A percentile compares a stretch with the other conserved stretches of the same genome.
Evolutionary conservation across 2,329 filamentous ascomycete species (phyloP).

Genomic region (Sphaerostilbella broomeana): DNA sequence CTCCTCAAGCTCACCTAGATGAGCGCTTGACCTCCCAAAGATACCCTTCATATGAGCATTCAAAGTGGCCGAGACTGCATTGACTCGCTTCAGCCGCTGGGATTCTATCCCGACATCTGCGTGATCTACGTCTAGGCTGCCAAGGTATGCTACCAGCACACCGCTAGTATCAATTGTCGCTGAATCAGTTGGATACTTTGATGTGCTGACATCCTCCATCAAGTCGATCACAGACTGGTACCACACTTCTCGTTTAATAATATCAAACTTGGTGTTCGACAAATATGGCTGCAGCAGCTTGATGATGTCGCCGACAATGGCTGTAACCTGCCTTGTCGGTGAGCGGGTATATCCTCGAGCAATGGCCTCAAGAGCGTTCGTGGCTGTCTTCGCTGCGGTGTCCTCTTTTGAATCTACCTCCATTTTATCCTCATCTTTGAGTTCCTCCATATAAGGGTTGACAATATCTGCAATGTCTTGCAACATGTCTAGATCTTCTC

Average conservation of each 20-base stretch:
- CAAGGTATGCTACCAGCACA: constrained; percentile 34
- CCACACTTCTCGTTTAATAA: constrained; percentile 45
- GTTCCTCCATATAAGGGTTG: constrained; percentile 53
- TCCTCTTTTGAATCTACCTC: constrained; percentile 55
- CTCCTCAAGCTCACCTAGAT: constrained; percentile 25
- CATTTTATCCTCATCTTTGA: constrained; percentile 57
- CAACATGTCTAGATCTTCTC: constrained; percentile 64
- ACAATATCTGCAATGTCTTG: constrained; percentile 60
- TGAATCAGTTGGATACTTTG: constrained; percentile 16
- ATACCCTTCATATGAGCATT: constrained; percentile 37
- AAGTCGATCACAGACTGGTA: constrained; percentile 44
- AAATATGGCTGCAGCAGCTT: constrained; percentile 36
- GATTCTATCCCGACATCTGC: constrained; percentile 44
- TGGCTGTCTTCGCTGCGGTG: constrained; percentile 36
- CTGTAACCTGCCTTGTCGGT: constrained; percentile 29
- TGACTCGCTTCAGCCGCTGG: constrained; percentile 42
- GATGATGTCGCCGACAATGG: constrained; percentile 35
- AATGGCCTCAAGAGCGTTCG: constrained; percentile 45
- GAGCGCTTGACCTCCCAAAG: constrained; percentile 29
- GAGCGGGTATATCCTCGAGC: constrained; percentile 43
- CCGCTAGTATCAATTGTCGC: constrained; percentile 13
- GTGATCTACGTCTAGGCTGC: constrained; percentile 40
- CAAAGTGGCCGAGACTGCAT: constrained; percentile 37
- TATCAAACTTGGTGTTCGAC: constrained; percentile 29
- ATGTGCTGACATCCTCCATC: constrained; percentile 34